These are phyloP conservation scores for Kwoniella heveanensis DNA, from an alignment of 768 basidiomycete genomes.

Conservation along the genomic window DNA sequence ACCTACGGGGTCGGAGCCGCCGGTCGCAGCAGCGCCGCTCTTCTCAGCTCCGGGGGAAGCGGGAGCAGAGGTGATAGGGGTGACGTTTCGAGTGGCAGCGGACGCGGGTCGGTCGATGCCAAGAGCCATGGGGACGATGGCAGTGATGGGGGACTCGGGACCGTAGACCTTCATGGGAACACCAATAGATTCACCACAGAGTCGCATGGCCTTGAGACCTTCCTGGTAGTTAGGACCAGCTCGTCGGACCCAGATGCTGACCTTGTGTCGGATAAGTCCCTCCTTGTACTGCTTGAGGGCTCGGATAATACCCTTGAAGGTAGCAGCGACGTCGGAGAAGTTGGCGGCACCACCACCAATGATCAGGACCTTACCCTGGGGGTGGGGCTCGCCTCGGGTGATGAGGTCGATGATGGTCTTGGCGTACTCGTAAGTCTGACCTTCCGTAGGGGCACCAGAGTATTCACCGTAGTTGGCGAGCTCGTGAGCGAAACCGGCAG, in stretches of 20 bases:
- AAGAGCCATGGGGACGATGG: conserved; percentile 97
- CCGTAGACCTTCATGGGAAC: conserved; percentile 97
- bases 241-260: conserved; percentile 95
- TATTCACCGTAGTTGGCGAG: conserved; percentile 99
- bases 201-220: conserved; percentile 94
- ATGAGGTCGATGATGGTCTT: conserved; percentile 98
- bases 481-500: conserved; percentile 93
- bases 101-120: conserved; percentile 65
- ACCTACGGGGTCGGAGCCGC: conserved; percentile 60
- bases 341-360: conserved; percentile 98
- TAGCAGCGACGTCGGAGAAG: conserved; percentile 98
- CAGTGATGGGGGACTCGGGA: conserved; percentile 97
- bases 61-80: conserved; percentile 56
- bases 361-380: conserved; percentile 95
- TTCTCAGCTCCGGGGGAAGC: conserved; percentile 54
- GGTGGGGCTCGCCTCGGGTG: conserved; percentile 78
- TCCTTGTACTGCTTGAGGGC: conserved; percentile 91
- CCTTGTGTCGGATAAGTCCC: conserved; percentile 76
- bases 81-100: conserved; percentile 61
- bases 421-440: conserved; percentile 98
- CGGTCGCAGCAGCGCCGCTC: conserved; percentile 24
- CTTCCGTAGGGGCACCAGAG: conserved; percentile 95
- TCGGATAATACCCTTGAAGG: conserved; percentile 99
- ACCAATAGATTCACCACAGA: conserved; percentile 92
- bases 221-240: conserved; percentile 99